Conservation (phyloP, 2,329 filamentous ascomycete genomes). For the Chlorencoelia australis region DNA sequence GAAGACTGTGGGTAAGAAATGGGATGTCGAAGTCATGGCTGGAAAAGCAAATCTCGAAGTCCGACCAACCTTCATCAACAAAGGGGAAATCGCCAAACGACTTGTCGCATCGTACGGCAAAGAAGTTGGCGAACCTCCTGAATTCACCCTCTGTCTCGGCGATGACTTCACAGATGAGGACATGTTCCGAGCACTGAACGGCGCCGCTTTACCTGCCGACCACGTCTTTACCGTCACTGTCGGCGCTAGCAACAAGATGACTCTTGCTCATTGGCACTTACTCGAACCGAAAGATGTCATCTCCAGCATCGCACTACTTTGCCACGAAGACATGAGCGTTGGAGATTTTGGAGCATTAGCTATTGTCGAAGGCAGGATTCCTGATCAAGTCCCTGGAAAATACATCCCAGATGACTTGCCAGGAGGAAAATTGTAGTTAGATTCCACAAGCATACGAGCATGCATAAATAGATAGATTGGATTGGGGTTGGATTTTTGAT, state of each 20-base stretch:
- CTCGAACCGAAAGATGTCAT: conserved; percentile 85
- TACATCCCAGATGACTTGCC: too few relatives aligned
- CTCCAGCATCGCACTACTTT: conserved; percentile 48
- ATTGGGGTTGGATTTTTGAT: too few relatives aligned
- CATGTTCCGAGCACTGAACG: conserved; percentile 77
- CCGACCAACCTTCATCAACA: conserved; percentile 94
- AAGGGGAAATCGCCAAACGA: conserved; percentile 85
- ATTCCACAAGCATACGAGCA: too few relatives aligned
- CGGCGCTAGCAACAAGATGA: conserved; percentile 84
- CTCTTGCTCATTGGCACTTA: conserved; percentile 81
- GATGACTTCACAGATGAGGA: conserved; percentile 98
- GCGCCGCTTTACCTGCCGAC: conserved; percentile 43
- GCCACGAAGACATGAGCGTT: conserved; percentile 17
- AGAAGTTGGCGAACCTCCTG: conserved; percentile 47
- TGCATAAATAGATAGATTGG: too few relatives aligned
- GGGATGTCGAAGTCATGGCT: conserved; percentile 91
- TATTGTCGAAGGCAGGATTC: conserved; percentile 22
- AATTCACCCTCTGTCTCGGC: conserved; percentile 83
- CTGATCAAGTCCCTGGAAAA: too few relatives aligned
- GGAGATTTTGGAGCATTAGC: conserved; percentile 22
- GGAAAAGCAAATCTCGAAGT: conserved; percentile 97
- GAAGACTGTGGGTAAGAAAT: conserved; percentile 62
- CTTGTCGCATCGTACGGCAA: conserved; percentile 63
- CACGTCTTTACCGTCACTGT: conserved; percentile 87
- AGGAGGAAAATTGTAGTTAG: too few relatives aligned